Evolutionary conservation across 2,329 filamentous ascomycete species (phyloP).

Genomic region (Monilinia laxa): DNA sequence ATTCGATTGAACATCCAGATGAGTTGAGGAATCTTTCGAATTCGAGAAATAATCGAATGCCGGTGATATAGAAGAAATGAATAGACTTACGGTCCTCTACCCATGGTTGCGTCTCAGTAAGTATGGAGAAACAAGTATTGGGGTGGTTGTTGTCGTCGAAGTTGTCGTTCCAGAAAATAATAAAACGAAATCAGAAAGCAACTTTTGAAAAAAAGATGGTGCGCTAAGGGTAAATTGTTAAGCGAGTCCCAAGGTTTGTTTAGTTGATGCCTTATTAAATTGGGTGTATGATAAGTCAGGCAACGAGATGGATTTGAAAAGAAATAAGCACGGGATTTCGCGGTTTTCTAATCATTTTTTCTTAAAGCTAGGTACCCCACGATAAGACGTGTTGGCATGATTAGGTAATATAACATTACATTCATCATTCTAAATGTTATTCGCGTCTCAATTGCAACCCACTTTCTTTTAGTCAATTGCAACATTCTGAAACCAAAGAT

Average conservation of each 20-base stretch:
- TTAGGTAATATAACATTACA: no score
- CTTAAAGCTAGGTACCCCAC: no score
- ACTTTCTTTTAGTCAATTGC: no score
- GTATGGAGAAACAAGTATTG: constrained; percentile 23
- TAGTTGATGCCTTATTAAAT: background rate
- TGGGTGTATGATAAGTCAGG: background rate
- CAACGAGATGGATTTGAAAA: background rate
- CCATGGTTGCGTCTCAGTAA: constrained; percentile 44
- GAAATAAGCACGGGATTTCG: background rate
- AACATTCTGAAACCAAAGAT: background rate
- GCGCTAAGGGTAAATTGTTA: constrained; percentile 18
- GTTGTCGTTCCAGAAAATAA: constrained; percentile 17
- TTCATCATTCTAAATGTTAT: no score
- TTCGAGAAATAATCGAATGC: background rate
- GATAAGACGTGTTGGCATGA: no score
- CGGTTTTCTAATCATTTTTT: no score
- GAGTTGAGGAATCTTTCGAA: background rate
- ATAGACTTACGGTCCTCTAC: constrained; percentile 47
- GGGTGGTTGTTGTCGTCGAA: constrained; percentile 24
- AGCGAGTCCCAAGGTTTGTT: background rate
- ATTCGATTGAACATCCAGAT: background rate
- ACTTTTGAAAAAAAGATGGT: constrained; percentile 9
- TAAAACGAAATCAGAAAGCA: constrained; percentile 1
- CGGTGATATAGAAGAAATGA: background rate
- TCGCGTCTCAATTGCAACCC: no score